Evolutionary conservation across 2,329 filamentous ascomycete genomes (phyloP).

Genomic region (Drechslerella stenobrocha): DNA sequence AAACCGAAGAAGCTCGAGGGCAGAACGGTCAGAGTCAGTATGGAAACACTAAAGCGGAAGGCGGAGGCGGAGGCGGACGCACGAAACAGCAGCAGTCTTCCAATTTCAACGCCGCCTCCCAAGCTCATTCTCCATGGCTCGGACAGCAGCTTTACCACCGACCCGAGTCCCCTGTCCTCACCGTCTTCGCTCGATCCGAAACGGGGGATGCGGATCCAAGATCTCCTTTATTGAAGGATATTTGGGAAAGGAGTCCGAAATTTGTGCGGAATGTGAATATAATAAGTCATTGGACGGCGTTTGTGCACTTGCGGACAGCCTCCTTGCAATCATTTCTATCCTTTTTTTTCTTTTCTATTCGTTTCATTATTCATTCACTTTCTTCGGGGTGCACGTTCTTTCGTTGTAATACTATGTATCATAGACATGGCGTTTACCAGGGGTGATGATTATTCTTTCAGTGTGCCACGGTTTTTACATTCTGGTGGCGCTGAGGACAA

Average conservation of each 20-base stretch:
- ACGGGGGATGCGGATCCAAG: conserved; percentile 34
- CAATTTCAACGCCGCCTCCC: conserved; percentile 12
- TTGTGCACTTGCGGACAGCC: too few relatives aligned
- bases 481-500: not conserved
- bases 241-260: too few relatives aligned
- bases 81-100: not conserved
- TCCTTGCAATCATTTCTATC: not conserved
- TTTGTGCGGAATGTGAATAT: not conserved
- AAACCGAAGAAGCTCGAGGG: conserved; percentile 9
- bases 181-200: conserved; percentile 17
- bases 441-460: conserved; percentile 4
- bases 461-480: not conserved
- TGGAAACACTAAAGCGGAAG: conserved; percentile 36
- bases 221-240: conserved; percentile 17
- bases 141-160: conserved; percentile 42
- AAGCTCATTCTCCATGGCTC: conserved; percentile 39
- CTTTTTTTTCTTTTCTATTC: conserved; percentile 10
- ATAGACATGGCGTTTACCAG: conserved; percentile 41
- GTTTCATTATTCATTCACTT: conserved; percentile 14
- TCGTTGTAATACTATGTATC: conserved; percentile 27
- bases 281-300: not conserved
- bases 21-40: conserved; percentile 26
- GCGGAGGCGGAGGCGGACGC: conserved; percentile 2
- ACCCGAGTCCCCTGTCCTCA: conserved; percentile 23
- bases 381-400: not conserved